A percentile compares a stretch with the other conserved stretches of the same genome.
phyloP scores from a whole-genome alignment of 129 eudicot genomes.

The Pittosporum tobira region DNA sequence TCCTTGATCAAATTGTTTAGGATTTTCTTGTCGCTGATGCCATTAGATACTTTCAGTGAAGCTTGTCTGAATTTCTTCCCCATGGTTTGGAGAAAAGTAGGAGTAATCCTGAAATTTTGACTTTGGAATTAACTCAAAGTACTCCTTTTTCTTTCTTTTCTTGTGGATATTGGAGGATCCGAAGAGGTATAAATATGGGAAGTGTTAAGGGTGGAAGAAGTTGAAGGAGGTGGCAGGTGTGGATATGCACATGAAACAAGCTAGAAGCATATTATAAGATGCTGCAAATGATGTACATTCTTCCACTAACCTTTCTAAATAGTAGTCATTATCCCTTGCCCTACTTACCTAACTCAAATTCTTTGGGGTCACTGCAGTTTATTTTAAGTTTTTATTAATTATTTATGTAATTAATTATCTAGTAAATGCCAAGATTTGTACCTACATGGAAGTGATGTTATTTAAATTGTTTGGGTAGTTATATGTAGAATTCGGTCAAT shows the following conservation, averaged over 20 bases:
- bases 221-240: neutral
- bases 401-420: neutral
- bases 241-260: conserved; percentile 14
- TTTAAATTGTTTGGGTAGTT: neutral
- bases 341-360: neutral
- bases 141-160: conserved; percentile 18
- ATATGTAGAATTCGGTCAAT: conserved; percentile 6
- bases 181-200: too few relatives aligned
- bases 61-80: conserved; percentile 37
- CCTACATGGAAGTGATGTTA: conserved; percentile 7
- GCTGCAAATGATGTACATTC: conserved; percentile 23
- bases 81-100: conserved; percentile 10
- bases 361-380: neutral
- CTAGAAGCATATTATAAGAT: conserved; percentile 30
- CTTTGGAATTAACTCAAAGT: conserved; percentile 4
- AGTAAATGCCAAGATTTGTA: conserved; percentile 26
- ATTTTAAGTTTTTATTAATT: neutral
- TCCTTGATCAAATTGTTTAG: conserved; percentile 19
- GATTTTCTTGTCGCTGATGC: conserved; percentile 11
- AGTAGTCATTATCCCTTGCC: conserved; percentile 5
- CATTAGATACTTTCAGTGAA: conserved; percentile 23
- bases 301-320: conserved; percentile 6
- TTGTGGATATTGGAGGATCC: conserved; percentile 36
- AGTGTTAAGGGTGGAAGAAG: conserved; percentile 10
- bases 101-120: conserved; percentile 2